Percentiles rank a stretch among this genome's conserved stretches.
These are phyloP conservation scores for Triticum turgidum DNA, from an alignment of 176 grass and related monocot genomes.

Conservation along the genomic window DNA sequence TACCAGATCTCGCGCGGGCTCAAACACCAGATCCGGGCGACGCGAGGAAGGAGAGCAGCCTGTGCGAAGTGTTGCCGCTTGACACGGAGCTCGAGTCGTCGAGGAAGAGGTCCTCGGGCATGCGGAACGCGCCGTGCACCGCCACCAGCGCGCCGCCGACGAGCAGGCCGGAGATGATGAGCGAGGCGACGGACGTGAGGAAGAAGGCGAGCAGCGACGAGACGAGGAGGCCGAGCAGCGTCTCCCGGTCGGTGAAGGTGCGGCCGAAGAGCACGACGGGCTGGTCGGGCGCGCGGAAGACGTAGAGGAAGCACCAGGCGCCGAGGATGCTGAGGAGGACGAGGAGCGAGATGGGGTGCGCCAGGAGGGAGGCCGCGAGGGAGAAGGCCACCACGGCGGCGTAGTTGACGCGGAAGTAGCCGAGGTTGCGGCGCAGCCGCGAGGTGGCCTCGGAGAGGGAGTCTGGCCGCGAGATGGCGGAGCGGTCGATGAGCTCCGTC, in stretches of 20 bases:
- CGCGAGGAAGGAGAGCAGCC: slow-evolving; percentile 73
- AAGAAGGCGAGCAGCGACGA: slow-evolving; percentile 67
- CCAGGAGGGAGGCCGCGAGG: slow-evolving; percentile 71
- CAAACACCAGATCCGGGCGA: slow-evolving; percentile 50
- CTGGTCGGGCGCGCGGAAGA: slow-evolving; percentile 78
- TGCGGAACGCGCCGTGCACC: slow-evolving; percentile 66
- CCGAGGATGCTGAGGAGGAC: slow-evolving; percentile 67
- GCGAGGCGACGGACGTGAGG: slow-evolving; percentile 82
- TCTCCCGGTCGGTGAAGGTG: slow-evolving; percentile 85
- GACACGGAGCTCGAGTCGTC: slow-evolving; percentile 50
- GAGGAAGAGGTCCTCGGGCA: slow-evolving; percentile 91
- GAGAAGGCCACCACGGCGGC: slow-evolving; percentile 62
- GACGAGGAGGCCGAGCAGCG: slow-evolving; percentile 69
- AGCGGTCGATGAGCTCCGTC: slow-evolving; percentile 84
- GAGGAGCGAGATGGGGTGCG: slow-evolving; percentile 81
- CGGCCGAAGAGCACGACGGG: slow-evolving; percentile 90
- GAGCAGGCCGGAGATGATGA: slow-evolving; percentile 81
- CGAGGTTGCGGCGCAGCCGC: slow-evolving; percentile 76
- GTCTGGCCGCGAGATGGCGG: slow-evolving; percentile 69
- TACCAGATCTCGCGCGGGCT: slow-evolving; percentile 17
- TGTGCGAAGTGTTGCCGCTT: slow-evolving; percentile 41
- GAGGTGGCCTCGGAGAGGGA: slow-evolving; percentile 83
- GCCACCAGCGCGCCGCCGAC: slow-evolving; percentile 59
- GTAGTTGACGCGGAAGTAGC: slow-evolving; percentile 98
- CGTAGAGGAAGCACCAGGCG: slow-evolving; percentile 88